These are phyloP conservation scores for Pseudovirgaria hyperparasitica DNA, from an alignment of 2,329 filamentous ascomycete genomes.

Conservation along the genomic window DNA sequence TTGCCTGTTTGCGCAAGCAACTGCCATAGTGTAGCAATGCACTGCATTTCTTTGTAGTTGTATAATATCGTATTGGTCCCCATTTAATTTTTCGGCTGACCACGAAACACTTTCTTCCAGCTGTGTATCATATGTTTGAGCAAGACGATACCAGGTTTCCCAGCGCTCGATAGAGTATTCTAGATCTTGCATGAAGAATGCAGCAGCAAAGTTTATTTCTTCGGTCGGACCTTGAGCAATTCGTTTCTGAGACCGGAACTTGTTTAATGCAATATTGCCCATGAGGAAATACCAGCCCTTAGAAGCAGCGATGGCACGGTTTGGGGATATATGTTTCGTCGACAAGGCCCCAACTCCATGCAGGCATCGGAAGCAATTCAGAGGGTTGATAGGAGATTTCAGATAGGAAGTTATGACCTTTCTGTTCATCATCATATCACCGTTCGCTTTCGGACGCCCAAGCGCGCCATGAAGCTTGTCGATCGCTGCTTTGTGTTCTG, in stretches of 20 bases:
- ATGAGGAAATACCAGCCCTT: conserved; percentile 89
- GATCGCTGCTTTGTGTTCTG: conserved; percentile 77
- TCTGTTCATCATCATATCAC: conserved; percentile 76
- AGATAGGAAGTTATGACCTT: conserved; percentile 71
- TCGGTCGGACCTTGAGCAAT: conserved; percentile 68
- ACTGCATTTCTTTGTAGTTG: conserved; percentile 68
- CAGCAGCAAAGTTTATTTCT: conserved; percentile 69
- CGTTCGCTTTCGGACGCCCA: conserved; percentile 60
- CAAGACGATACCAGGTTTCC: conserved; percentile 84
- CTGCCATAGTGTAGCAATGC: conserved; percentile 62
- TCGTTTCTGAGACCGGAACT: conserved; percentile 69
- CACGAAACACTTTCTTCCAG: conserved; percentile 78
- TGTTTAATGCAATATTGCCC: conserved; percentile 76
- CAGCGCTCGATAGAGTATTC: conserved; percentile 72
- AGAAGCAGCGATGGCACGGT: conserved; percentile 56
- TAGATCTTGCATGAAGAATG: conserved; percentile 67
- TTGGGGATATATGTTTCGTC: conserved; percentile 40
- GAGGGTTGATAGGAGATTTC: conserved; percentile 70
- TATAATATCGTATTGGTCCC: conserved; percentile 60
- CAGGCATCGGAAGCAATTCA: conserved; percentile 68
- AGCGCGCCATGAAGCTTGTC: conserved; percentile 88
- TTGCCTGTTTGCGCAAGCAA: conserved; percentile 46
- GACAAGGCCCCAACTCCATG: conserved; percentile 52
- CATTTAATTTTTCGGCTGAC: conserved; percentile 87
- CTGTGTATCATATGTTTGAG: conserved; percentile 77